Evolutionary conservation across 2,329 filamentous ascomycete genomes (phyloP), one percentile per base, ranked within the genome.

Genomic region (Colletotrichum gloeosporioides): DNA sequence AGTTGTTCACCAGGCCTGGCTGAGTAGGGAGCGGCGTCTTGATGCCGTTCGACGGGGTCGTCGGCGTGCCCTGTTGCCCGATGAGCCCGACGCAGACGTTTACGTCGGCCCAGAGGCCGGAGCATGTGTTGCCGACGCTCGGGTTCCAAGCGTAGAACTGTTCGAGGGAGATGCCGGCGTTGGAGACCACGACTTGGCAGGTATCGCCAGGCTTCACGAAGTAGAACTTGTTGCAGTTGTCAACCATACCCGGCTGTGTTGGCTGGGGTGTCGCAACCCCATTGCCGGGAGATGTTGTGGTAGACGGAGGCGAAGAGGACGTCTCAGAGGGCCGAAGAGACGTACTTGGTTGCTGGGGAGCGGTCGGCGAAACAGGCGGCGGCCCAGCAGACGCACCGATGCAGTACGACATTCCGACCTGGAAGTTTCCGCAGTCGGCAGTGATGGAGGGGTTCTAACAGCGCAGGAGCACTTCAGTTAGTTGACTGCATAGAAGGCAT

Each of bases 201-300:
- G 64, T 75, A 8, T 82, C 80, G 3, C 78, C 80, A 0, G 10
- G 65, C 8, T 76, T 32, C 0, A 83, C 76, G 4, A 77, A 61
- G 68, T 83, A 76, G 64, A 83, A 84, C 44, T 78, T 80, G 8
- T 82, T 79, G 34, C 82, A 84, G 69, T 82, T 81, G 15, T 71
- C 69, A 13, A 72, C 69, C 31, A 72, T 72, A 29, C 61, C 69
- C 13, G 61, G 61, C 22, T 72, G 69, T 5, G 32, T 66, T 5
- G 69, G 69, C 4, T 29, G 15, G 8, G 69, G 69, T 10, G 61
- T 72, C 16, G 15, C 10, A 36, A 79, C 75, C 27, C 77, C 76
- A 22, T 78, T 76, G 29, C 59, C 72, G 15, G 70, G 32, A 9
- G 70, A 61, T 36, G 72, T 75, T 16, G 71, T 67, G 9, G 75